Percentiles rank a stretch among this genome's conserved stretches.
Conservation (phyloP, 169 alveolate genomes). For the Plasmodium sp. region DNA sequence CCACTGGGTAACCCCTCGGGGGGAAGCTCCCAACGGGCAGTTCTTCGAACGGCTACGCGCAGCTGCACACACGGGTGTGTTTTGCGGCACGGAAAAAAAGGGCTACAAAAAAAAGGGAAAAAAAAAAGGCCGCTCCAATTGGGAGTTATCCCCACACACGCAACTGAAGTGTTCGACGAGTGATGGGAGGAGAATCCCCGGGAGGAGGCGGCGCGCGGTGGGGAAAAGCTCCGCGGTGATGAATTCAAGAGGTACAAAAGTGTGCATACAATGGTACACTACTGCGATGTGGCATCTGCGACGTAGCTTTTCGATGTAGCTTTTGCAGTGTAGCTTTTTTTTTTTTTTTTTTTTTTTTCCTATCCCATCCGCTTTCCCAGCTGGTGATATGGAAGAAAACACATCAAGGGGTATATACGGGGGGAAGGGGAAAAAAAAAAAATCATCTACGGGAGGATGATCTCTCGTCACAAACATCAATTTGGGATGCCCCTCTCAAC, state of each 20-base stretch:
- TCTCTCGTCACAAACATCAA: neutral
- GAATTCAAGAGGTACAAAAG: neutral
- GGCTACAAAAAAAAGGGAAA: neutral
- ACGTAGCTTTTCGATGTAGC: no score
- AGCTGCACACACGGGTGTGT: neutral
- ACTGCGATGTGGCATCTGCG: neutral
- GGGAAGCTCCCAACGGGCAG: neutral
- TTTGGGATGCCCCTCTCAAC: neutral
- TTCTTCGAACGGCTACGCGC: neutral
- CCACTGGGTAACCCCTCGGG: neutral
- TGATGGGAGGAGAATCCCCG: neutral
- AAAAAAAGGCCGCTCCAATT: neutral
- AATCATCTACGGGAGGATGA: neutral
- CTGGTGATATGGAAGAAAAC: neutral
- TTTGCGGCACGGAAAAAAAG: neutral
- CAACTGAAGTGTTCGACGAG: neutral
- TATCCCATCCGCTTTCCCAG: neutral
- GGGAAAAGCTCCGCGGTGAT: neutral
- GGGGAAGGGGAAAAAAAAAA: neutral
- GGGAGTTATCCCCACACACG: neutral
- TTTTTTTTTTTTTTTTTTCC: neutral
- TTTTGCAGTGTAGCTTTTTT: no score
- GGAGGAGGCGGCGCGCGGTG: neutral
- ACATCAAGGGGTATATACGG: neutral
- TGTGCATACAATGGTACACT: neutral